Base-by-base conservation (phyloP, 306 rosid genomes). In the Benincasa hispida region DNA sequence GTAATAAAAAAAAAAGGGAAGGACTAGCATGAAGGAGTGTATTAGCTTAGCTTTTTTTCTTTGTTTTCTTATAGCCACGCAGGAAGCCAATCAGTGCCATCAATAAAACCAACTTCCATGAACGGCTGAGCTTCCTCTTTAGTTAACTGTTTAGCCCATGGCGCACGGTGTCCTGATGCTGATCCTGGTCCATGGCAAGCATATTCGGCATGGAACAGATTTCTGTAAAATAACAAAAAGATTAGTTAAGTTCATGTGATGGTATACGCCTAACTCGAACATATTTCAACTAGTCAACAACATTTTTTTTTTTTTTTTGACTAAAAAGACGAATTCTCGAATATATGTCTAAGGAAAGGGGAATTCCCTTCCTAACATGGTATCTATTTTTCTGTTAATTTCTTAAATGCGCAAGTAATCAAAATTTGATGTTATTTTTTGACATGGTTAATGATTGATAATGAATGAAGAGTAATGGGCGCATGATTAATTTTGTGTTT, bases 41-140 rank as follows among this genome's bases (percentile, higher is more conserved):
- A 56, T 32, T 78, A 37, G 77, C 72, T 72, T 54, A 54, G 30
- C 60, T 10, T 56, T 34, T 61, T 30, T 15, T 28, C 6, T 0
- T 51, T 18, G 4, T 50, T 48, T 13, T 13, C 79, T 85, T 77
- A 87, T 22, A 74, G 57, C 92, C 89, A 92, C 0, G 72, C 92
- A 6, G 96, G 98, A 10, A 92, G 85, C 98, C 98, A 90, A 47
- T 87, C 79, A 42, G 62, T 22, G 63, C 96, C 96, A 30, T 87
- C 84, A 58, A 92, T 89, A 87, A 77, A 92, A 76, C 83, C 80
- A 35, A 90, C 69, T 5, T 86, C 76, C 67, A 89, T 0, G 79
- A 80, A 92, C 0, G 83, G 82, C 5, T 75, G 83, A 53, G 0
- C 95, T 81, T 88, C 84, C 78, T 91, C 48, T 0, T 89, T 81